Evolutionary conservation across 2,329 filamentous ascomycete genomes (phyloP).

Genomic region (Xylariales sp.): DNA sequence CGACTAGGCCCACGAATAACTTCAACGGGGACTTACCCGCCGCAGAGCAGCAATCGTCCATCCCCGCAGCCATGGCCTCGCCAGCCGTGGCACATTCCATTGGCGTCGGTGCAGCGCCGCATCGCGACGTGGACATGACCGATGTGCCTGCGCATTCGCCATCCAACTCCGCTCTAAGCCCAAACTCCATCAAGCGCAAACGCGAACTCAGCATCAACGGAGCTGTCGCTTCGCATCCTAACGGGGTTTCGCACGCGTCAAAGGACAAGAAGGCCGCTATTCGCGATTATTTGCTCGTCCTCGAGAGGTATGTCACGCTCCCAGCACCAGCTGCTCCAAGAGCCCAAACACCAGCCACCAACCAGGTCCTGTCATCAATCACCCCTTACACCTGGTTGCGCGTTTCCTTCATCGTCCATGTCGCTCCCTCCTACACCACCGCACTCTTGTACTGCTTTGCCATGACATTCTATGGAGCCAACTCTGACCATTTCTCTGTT

Average conservation of each 20-base stretch:
- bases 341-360: too few species aligned
- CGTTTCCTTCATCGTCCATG: too few species aligned
- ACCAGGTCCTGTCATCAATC: too few species aligned
- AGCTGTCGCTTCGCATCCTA: constrained; percentile 13
- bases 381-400: too few species aligned
- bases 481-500: too few species aligned
- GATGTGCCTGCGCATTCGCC: constrained; percentile 19
- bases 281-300: constrained; percentile 23
- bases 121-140: constrained; percentile 13
- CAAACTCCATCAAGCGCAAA: constrained; percentile 22
- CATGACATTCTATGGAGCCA: too few species aligned
- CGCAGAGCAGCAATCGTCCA: neutral
- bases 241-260: constrained; percentile 13
- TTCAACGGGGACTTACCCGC: neutral
- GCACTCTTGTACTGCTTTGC: too few species aligned
- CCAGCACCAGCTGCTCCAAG: too few species aligned
- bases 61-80: constrained; percentile 20
- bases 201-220: constrained; percentile 20
- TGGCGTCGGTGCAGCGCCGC: constrained; percentile 14
- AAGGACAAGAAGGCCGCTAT: constrained; percentile 8
- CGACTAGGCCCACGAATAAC: constrained; percentile 2
- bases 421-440: too few species aligned
- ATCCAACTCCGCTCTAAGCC: neutral
- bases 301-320: constrained; percentile 20
- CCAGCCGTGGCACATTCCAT: constrained; percentile 22